A percentile compares a stretch with the other conserved stretches of the same genome.
phyloP scores from a whole-genome alignment of 2,329 filamentous ascomycete species.

The Ceratocystiopsis sp. region DNA sequence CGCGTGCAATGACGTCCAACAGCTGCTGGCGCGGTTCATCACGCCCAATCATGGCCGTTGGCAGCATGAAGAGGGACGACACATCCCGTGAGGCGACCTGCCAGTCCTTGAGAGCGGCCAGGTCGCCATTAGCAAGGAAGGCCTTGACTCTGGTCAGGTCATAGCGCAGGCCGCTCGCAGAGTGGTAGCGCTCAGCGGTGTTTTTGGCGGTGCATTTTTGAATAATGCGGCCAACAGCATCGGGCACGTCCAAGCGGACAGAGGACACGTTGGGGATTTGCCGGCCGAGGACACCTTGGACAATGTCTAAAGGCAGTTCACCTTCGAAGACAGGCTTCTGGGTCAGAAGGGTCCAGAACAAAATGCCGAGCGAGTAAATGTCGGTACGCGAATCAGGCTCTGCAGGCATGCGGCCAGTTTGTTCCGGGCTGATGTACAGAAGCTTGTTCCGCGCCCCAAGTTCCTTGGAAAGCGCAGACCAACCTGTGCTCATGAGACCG shows the following conservation, averaged over 20 bases:
- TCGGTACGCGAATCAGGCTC: conserved; percentile 87
- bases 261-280: conserved; percentile 61
- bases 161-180: conserved; percentile 67
- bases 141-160: conserved; percentile 62
- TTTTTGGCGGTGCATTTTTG: conserved; percentile 86
- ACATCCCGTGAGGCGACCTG: conserved; percentile 70
- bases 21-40: conserved; percentile 54
- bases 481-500: conserved; percentile 69
- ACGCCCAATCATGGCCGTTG: conserved; percentile 65
- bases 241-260: conserved; percentile 67
- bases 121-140: conserved; percentile 59
- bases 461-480: conserved; percentile 69
- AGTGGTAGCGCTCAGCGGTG: conserved; percentile 77
- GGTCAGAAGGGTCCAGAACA: conserved; percentile 76
- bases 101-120: conserved; percentile 53
- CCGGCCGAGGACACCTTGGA: conserved; percentile 72
- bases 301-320: conserved; percentile 68
- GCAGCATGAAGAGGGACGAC: conserved; percentile 81
- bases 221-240: conserved; percentile 65
- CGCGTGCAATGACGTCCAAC: conserved; percentile 57
- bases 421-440: conserved; percentile 83
- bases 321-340: conserved; percentile 69
- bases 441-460: conserved; percentile 77
- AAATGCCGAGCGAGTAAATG: conserved; percentile 77
- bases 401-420: conserved; percentile 81